phyloP scores from a whole-genome alignment of 2,329 filamentous ascomycete species.

The Emericellopsis atlantica region DNA sequence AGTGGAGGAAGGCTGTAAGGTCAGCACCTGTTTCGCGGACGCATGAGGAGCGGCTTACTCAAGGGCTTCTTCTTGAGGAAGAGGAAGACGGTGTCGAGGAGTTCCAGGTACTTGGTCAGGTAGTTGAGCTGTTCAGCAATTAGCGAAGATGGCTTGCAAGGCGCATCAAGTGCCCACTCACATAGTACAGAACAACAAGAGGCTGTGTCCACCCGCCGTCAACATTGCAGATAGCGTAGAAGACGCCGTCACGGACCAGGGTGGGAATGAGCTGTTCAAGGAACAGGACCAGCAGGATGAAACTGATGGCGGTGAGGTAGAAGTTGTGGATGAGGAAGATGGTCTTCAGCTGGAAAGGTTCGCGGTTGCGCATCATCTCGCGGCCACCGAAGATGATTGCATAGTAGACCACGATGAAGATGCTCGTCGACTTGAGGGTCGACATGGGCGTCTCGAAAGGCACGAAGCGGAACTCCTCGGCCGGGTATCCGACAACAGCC shows the following conservation, averaged over 20 bases:
- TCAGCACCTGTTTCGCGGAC: constrained; percentile 13
- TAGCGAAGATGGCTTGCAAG: constrained; percentile 21
- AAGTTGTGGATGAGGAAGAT: constrained; percentile 97
- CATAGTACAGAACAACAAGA: constrained; percentile 91
- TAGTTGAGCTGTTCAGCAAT: constrained; percentile 66
- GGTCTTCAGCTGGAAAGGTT: constrained; percentile 74
- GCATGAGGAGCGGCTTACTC: constrained; percentile 25
- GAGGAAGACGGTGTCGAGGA: constrained; percentile 90
- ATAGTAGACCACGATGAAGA: constrained; percentile 83
- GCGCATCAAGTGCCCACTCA: constrained; percentile 31
- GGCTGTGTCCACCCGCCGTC: constrained; percentile 89
- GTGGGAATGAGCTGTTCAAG: constrained; percentile 84
- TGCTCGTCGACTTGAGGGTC: constrained; percentile 69
- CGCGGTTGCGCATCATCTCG: constrained; percentile 79
- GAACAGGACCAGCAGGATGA: constrained; percentile 68
- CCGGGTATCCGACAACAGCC: constrained; percentile 64
- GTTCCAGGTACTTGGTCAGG: constrained; percentile 92
- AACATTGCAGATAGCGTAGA: constrained; percentile 71
- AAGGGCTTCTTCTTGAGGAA: constrained; percentile 99
- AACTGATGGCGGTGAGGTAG: constrained; percentile 78
- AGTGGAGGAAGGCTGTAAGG: constrained; percentile 75
- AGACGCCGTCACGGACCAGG: constrained; percentile 67
- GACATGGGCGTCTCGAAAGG: constrained; percentile 79
- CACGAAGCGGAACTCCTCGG: constrained; percentile 75
- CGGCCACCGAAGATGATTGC: constrained; percentile 84